Base-by-base conservation (phyloP, 2,329 filamentous ascomycete genomes). In the Aspergillus neotritici region DNA sequence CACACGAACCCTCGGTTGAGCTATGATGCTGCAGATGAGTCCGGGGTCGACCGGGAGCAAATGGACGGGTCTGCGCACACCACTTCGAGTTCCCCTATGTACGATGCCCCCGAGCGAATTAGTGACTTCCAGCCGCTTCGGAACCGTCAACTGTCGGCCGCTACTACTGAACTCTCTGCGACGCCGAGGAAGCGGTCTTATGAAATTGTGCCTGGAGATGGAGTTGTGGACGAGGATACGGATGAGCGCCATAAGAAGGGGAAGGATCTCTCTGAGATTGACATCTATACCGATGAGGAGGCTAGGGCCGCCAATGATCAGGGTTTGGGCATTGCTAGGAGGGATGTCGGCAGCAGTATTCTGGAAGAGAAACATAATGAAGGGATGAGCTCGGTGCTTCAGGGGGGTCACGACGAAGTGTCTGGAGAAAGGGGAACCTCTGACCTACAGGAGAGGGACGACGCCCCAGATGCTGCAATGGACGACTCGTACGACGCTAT, bases 361-460 rank as follows among this genome's bases (percentile, higher is more conserved):
- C 57, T 68, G 36, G 62, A 69, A 30, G 65, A 68, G 17, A 63
- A 52, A 10, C 56, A 53, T 13, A 63, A 70, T 28, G 67, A 70
- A 48, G 65, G 64, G 33, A 69, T 70, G 66, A 69, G 67, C 51
- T 66, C 66, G 34, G 63, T 69, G 29, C 53, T 61, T 11, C 60
- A 61, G 32, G 56, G 53, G n/a, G 21, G 58, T 36, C 48, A 52
- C 4, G 47, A 57, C 16, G 51, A 48, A 34, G 48, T 37, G 32
- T 46, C 40, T 5, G 52, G 55, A 13, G 44, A 58, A 28, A 52
- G 61, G 38, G 52, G 57, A 31, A 48, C 51, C 35, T 37, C 50
- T 10, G 44, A 53, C 29, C 52, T 50, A 14, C 31, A 58, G 13
- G 49, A 54, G 10, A 50, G 55, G n/a, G 52, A 64, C 13, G 56